Evolutionary conservation across 2,329 filamentous ascomycete genomes (phyloP).

Genomic region (Aspergillus thermomutatus): DNA sequence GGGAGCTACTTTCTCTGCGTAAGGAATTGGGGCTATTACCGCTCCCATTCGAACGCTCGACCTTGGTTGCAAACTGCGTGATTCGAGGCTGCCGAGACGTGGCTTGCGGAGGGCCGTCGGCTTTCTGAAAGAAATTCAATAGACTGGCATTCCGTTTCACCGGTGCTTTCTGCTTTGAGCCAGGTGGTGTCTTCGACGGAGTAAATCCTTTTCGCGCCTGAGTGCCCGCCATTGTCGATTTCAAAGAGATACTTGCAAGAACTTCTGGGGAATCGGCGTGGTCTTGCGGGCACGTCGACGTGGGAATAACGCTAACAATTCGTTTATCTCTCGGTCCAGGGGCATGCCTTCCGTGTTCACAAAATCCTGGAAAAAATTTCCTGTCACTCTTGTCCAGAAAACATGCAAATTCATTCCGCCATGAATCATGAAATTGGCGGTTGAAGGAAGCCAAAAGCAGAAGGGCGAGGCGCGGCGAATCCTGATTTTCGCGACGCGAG

Average conservation of each 20-base stretch:
- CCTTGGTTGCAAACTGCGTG: conserved; percentile 36
- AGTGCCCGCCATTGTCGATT: conserved; percentile 22
- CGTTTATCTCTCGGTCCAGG: neutral
- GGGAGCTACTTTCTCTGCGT: conserved; percentile 9
- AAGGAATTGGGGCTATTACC: conserved; percentile 10
- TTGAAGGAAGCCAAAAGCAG: conserved; percentile 1
- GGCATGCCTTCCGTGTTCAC: neutral
- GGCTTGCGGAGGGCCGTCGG: conserved; percentile 53
- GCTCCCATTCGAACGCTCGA: conserved; percentile 27
- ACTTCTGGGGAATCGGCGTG: neutral
- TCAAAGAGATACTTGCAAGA: too few species aligned
- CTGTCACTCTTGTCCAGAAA: neutral
- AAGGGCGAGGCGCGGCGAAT: conserved; percentile 18
- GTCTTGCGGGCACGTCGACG: neutral
- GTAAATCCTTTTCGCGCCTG: conserved; percentile 22
- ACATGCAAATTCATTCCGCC: neutral
- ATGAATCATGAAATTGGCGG: neutral
- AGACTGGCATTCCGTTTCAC: conserved; percentile 60
- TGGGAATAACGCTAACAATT: neutral
- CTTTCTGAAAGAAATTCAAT: conserved; percentile 71
- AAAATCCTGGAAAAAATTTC: neutral
- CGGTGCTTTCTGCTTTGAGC: conserved; percentile 15
- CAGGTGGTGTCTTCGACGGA: conserved; percentile 16
- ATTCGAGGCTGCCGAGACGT: conserved; percentile 53
- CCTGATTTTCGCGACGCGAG: conserved; percentile 17